Percentiles rank a stretch among this genome's conserved stretches.
Conservation (phyloP, 176 grass and related monocot genomes). For the Tillandsia leiboldiana region DNA sequence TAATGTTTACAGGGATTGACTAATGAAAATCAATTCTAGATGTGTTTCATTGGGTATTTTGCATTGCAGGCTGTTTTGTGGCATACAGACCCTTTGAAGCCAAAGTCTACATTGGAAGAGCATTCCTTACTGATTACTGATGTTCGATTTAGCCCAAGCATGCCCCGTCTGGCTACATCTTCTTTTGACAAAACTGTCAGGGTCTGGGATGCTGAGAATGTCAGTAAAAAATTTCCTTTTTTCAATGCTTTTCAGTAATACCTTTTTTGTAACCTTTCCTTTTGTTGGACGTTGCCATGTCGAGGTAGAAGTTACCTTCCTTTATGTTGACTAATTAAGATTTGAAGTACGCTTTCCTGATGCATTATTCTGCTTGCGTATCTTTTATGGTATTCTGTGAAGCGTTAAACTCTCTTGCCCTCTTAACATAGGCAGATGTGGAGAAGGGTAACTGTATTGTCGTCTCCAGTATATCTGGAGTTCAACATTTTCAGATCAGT, state of each 20-base stretch:
- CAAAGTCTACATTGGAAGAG: conserved; percentile 72
- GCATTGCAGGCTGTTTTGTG: conserved; percentile 69
- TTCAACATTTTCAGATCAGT: no score
- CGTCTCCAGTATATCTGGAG: no score
- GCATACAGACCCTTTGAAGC: conserved; percentile 64
- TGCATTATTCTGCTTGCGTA: no score
- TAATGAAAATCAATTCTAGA: background rate
- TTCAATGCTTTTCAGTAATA: background rate
- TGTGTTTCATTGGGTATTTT: background rate
- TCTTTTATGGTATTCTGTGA: no score
- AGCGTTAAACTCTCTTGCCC: no score
- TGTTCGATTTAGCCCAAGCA: conserved; percentile 96
- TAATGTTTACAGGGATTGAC: background rate
- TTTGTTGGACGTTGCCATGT: background rate
- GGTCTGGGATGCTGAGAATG: conserved; percentile 98
- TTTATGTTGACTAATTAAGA: no score
- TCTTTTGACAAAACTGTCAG: conserved; percentile 95
- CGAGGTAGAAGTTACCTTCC: no score
- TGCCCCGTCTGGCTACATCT: conserved; percentile 85
- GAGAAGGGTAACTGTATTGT: no score
- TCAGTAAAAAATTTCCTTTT: conserved; percentile 31
- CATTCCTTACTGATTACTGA: conserved; percentile 76
- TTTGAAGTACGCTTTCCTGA: no score
- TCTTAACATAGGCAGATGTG: no score
- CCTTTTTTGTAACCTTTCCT: background rate